Percentiles rank a stretch among this genome's conserved stretches.
These are phyloP conservation scores for Candida tammaniensis DNA, from an alignment of 805 yeast genomes.

Conservation along the genomic window DNA sequence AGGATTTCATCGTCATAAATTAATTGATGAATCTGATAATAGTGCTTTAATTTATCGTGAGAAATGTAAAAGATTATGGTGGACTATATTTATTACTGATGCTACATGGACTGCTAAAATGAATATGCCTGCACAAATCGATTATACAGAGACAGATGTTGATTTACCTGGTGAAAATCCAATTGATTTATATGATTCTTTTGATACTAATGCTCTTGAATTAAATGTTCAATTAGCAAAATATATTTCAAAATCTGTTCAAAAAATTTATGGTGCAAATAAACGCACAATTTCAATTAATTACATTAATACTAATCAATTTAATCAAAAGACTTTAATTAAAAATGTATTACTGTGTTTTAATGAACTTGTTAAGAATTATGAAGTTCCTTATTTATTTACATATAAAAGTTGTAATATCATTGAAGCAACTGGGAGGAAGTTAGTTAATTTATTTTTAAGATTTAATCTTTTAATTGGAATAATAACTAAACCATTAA, in stretches of 20 bases:
- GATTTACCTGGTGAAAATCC: conserved; percentile 37
- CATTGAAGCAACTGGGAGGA: conserved; percentile 21
- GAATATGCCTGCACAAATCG: conserved; percentile 38
- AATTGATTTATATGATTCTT: conserved; percentile 25
- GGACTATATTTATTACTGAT: conserved; percentile 41
- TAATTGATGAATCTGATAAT: conserved; percentile 6
- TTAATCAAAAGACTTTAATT: conserved; percentile 34
- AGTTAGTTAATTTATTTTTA: conserved; percentile 31
- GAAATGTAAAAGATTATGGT: conserved; percentile 38
- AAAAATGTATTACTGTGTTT: conserved; percentile 27
- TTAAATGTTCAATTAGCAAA: conserved; percentile 39
- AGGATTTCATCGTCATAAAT: conserved; percentile 34
- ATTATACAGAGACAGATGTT: conserved; percentile 42
- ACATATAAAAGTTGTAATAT: conserved; percentile 21
- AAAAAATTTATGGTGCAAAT: conserved; percentile 39
- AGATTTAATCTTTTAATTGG: conserved; percentile 34
- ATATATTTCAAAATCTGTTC: conserved; percentile 32
- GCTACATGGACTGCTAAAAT: conserved; percentile 39
- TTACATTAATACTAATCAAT: conserved; percentile 39
- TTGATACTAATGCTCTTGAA: conserved; percentile 29
- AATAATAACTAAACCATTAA: conserved; percentile 32
- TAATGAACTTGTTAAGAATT: conserved; percentile 27
- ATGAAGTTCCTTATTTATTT: conserved; percentile 28
- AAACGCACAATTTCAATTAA: conserved; percentile 37
- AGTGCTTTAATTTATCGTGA: conserved; percentile 16